These are phyloP conservation scores for Citeromyces siamensis DNA, from an alignment of 1,139 yeast genomes.

Conservation along the genomic window DNA sequence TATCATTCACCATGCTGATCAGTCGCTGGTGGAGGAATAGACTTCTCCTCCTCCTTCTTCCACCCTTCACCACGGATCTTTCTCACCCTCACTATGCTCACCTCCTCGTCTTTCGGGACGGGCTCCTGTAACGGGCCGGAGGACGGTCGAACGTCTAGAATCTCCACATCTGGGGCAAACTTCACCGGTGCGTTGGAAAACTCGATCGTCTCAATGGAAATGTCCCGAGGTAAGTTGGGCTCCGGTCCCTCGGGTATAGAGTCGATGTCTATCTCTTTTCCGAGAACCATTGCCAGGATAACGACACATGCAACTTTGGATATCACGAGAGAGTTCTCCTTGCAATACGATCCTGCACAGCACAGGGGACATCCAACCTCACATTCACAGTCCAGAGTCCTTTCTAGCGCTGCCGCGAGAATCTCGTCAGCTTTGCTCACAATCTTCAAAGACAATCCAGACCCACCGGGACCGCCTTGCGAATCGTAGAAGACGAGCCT, in stretches of 20 bases:
- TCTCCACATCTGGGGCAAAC: constrained; percentile 45
- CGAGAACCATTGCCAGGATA: constrained; percentile 41
- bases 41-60: too few relatives aligned
- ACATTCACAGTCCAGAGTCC: constrained; percentile 61
- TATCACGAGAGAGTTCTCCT: constrained; percentile 69
- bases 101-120: constrained; percentile 11
- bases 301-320: constrained; percentile 83
- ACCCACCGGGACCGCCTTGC: constrained; percentile 65
- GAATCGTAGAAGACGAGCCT: constrained; percentile 75
- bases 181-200: constrained; percentile 27
- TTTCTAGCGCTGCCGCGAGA: constrained; percentile 40
- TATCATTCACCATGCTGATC: too few relatives aligned
- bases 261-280: constrained; percentile 33
- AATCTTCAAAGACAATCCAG: constrained; percentile 70
- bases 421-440: constrained; percentile 67
- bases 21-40: too few relatives aligned
- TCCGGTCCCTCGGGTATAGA: constrained; percentile 73
- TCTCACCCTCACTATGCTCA: constrained; percentile 7
- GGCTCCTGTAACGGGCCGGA: constrained; percentile 9
- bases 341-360: constrained; percentile 67
- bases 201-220: constrained; percentile 51
- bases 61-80: too few relatives aligned
- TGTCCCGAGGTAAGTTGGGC: constrained; percentile 50
- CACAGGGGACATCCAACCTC: constrained; percentile 87
- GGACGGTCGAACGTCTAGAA: constrained; percentile 30